A percentile compares a stretch with the other conserved stretches of the same genome.
These are phyloP conservation scores for Diaporthe citri DNA, from an alignment of 2,329 filamentous ascomycete genomes.

Conservation along the genomic window DNA sequence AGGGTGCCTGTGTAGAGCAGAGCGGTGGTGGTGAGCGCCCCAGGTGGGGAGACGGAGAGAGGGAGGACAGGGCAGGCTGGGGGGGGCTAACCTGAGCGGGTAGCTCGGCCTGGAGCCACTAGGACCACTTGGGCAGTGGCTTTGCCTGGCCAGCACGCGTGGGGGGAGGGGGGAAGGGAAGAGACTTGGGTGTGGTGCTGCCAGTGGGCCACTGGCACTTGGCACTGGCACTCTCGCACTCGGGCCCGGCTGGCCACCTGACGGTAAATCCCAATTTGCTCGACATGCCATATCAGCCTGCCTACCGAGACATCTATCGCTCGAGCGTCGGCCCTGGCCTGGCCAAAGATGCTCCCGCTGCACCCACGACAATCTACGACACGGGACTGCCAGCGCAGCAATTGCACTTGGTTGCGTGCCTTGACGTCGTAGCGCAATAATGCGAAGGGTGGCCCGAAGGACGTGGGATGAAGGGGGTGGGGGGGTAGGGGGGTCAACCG, in stretches of 20 bases:
- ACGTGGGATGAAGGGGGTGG: slow-evolving; percentile 27
- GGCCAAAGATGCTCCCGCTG: not conserved
- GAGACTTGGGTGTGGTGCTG: not conserved
- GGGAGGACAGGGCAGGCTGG: no score
- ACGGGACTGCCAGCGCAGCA: slow-evolving; percentile 13
- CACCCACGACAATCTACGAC: not conserved
- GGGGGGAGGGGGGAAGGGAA: no score
- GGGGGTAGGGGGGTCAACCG: slow-evolving; percentile 6
- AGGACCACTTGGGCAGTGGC: slow-evolving; percentile 15
- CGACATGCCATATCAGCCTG: slow-evolving; percentile 13
- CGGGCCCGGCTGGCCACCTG: not conserved
- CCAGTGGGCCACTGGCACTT: not conserved
- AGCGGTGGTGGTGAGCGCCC: not conserved
- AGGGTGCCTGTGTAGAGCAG: not conserved
- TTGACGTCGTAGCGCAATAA: slow-evolving; percentile 10
- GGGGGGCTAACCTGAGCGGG: slow-evolving; percentile 7
- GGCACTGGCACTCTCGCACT: not conserved
- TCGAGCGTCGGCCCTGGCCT: slow-evolving; percentile 1
- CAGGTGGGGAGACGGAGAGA: not conserved
- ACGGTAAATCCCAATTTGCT: slow-evolving; percentile 22
- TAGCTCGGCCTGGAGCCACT: slow-evolving; percentile 5
- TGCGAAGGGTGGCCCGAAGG: slow-evolving; percentile 9
- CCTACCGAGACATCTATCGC: slow-evolving; percentile 10
- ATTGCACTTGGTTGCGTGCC: slow-evolving; percentile 8
- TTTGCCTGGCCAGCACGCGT: not conserved